These are phyloP conservation scores for Pythium sukuiense DNA, from an alignment of 352 stramenopile genomes.

Conservation along the genomic window DNA sequence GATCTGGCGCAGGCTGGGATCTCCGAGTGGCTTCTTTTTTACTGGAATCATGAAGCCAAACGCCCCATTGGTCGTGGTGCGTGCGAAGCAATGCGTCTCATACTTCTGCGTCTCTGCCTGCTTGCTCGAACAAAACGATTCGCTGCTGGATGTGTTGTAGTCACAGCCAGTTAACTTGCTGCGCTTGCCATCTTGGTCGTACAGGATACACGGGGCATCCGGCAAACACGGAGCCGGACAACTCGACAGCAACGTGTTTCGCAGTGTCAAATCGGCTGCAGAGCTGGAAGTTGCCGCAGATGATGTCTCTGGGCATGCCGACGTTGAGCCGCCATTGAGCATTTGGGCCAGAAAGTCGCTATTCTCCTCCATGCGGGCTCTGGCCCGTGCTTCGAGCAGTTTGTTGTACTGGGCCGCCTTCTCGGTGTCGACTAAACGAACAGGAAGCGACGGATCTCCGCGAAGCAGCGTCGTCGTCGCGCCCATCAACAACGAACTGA, in stretches of 20 bases:
- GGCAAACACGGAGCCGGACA: not conserved
- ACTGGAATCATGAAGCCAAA: not conserved
- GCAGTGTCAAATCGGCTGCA: too few species aligned
- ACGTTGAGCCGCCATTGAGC: too few species aligned
- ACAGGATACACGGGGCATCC: not conserved
- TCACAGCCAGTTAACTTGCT: not conserved
- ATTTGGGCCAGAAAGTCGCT: not conserved
- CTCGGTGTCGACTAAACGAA: too few species aligned
- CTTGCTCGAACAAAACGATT: not conserved
- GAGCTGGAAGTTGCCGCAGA: not conserved
- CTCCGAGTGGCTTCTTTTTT: not conserved
- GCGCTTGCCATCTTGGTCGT: not conserved
- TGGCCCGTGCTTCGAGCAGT: not conserved
- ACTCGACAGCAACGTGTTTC: not conserved
- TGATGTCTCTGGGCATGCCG: too few species aligned
- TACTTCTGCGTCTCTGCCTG: not conserved
- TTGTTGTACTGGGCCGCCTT: not conserved
- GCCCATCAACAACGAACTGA: too few species aligned
- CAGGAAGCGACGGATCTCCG: too few species aligned
- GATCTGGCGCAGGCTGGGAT: not conserved
- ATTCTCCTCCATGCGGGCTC: not conserved
- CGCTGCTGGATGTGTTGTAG: not conserved
- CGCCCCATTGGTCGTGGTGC: too few species aligned
- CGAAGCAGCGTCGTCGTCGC: too few species aligned
- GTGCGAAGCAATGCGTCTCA: not conserved